phyloP scores from a whole-genome alignment of 139 green algal genomes.

The Chlorella vulgaris region DNA sequence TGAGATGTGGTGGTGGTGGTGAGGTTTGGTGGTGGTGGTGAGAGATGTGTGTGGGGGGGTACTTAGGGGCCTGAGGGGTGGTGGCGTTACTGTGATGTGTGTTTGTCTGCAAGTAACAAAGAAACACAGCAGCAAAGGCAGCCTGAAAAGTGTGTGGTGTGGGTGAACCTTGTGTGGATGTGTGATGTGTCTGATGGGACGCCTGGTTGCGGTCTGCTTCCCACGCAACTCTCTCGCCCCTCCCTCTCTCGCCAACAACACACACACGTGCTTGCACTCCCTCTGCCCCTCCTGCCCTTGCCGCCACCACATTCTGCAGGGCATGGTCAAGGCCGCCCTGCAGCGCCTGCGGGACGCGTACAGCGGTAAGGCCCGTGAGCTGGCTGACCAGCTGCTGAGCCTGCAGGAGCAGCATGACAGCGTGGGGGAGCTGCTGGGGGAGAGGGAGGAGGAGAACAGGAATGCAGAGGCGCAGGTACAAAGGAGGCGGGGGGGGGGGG shows the following conservation, averaged over 20 bases:
- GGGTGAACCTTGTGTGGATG: too few species aligned
- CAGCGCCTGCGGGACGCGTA: constrained; percentile 70
- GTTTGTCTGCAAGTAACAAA: too few species aligned
- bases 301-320: constrained; percentile 38
- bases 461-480: constrained; percentile 27
- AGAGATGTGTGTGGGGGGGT: neutral
- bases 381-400: constrained; percentile 68
- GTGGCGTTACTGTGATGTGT: too few species aligned
- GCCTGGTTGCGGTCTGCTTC: too few species aligned
- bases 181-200: too few species aligned
- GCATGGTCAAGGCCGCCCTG: constrained; percentile 67
- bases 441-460: constrained; percentile 73
- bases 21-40: neutral
- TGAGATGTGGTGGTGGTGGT: neutral
- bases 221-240: too few species aligned
- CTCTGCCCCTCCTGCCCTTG: neutral
- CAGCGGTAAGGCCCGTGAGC: constrained; percentile 55
- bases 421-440: constrained; percentile 35
- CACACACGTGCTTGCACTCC: neutral
- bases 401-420: constrained; percentile 56
- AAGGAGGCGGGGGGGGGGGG: neutral
- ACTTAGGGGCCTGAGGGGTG: too few species aligned
- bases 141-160: too few species aligned
- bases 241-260: too few species aligned
- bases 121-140: too few species aligned